Conservation (phyloP, 2,329 filamentous ascomycete genomes). For the Neospermospora avenae region DNA sequence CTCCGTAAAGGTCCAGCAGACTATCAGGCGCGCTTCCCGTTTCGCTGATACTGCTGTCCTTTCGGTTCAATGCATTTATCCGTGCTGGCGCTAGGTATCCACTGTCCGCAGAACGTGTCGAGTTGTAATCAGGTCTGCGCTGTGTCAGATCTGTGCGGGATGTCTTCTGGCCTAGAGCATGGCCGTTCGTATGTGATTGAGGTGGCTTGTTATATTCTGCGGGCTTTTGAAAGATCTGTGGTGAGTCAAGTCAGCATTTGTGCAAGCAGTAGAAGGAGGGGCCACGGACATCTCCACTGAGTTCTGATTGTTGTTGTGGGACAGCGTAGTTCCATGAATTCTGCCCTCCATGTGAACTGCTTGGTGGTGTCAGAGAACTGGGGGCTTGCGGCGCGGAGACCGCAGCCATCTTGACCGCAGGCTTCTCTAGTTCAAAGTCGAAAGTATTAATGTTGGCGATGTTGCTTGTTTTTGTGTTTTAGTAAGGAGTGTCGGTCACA, state of each 20-base stretch:
- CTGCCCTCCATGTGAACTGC: slow-evolving; percentile 31
- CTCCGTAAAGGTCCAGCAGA: slow-evolving; percentile 42
- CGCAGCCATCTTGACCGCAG: slow-evolving; percentile 33
- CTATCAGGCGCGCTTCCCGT: slow-evolving; percentile 44
- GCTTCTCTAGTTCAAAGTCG: slow-evolving; percentile 16
- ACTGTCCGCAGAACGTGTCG: slow-evolving; percentile 22
- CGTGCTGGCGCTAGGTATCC: slow-evolving; percentile 36
- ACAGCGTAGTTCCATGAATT: slow-evolving; percentile 34
- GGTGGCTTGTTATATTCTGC: slow-evolving; percentile 20
- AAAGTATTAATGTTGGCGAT: not conserved
- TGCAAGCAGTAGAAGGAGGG: not conserved
- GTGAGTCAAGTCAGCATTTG: not conserved
- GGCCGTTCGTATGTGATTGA: slow-evolving; percentile 27
- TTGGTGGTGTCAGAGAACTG: slow-evolving; percentile 33
- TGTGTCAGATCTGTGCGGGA: slow-evolving; percentile 29
- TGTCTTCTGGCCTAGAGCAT: slow-evolving; percentile 18
- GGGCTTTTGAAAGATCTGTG: slow-evolving; percentile 18
- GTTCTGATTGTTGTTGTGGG: slow-evolving; percentile 30
- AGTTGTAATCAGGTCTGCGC: slow-evolving; percentile 19
- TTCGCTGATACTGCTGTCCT: slow-evolving; percentile 42
- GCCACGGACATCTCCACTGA: slow-evolving; percentile 16
- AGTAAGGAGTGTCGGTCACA: slow-evolving; percentile 3
- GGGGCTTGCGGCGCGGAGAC: slow-evolving; percentile 36
- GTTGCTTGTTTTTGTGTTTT: not conserved
- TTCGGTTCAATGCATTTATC: slow-evolving; percentile 38